A percentile compares a stretch with the other conserved stretches of the same genome.
These are phyloP conservation scores for Colletotrichum navitas DNA, from an alignment of 2,329 filamentous ascomycete genomes.

Conservation along the genomic window DNA sequence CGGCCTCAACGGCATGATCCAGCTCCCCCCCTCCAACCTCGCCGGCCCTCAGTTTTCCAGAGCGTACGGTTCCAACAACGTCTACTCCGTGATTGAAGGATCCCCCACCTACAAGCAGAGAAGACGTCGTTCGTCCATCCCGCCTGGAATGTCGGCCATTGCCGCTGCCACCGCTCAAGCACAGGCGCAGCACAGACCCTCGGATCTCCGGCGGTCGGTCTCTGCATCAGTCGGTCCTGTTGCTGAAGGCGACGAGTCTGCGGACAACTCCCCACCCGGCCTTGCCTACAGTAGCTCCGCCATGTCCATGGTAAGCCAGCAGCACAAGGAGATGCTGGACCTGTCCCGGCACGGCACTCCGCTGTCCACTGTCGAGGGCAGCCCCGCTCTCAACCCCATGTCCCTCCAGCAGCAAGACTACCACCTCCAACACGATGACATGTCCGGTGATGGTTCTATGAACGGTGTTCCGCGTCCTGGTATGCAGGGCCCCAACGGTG, in stretches of 20 bases:
- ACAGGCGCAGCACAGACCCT: constrained; percentile 79
- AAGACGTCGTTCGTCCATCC: constrained; percentile 91
- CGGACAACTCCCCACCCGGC: constrained; percentile 83
- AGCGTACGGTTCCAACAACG: constrained; percentile 79
- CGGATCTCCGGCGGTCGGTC: constrained; percentile 90
- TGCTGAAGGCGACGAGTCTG: constrained; percentile 82
- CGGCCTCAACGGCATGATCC: constrained; percentile 88
- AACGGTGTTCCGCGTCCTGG: constrained; percentile 71
- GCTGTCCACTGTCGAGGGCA: constrained; percentile 85
- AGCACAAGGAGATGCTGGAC: constrained; percentile 84
- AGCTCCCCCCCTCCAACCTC: constrained; percentile 87
- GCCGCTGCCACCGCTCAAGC: constrained; percentile 72
- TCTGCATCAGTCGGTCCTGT: constrained; percentile 88
- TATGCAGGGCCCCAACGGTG: constrained; percentile 79
- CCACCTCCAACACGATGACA: constrained; percentile 73
- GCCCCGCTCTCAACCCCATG: constrained; percentile 79
- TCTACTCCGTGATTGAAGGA: constrained; percentile 96
- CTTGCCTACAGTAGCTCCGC: constrained; percentile 78
- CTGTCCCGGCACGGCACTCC: constrained; percentile 94
- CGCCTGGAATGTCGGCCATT: constrained; percentile 78
- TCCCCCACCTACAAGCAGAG: constrained; percentile 99
- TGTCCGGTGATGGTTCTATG: constrained; percentile 69
- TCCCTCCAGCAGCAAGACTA: constrained; percentile 77
- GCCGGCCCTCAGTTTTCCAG: constrained; percentile 84
- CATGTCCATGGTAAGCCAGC: constrained; percentile 72